Conservation (phyloP, 2,329 filamentous ascomycete species). For the Lithohypha guttulata region DNA sequence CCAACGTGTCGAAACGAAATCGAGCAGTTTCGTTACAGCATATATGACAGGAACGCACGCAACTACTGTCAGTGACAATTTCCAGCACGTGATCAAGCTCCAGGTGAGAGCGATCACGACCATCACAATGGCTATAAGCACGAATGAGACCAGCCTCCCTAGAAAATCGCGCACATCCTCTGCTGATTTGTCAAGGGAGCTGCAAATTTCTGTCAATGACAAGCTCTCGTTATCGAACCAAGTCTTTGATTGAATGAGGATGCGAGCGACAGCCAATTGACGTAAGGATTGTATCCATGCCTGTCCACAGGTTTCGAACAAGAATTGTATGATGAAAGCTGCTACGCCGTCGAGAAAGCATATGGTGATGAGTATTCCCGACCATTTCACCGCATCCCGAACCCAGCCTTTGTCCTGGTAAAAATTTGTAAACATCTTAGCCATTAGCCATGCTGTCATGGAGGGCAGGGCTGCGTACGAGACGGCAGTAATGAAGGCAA, state of each 20-base stretch:
- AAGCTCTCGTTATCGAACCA: constrained; percentile 70
- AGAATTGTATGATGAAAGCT: constrained; percentile 56
- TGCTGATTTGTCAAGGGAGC: constrained; percentile 66
- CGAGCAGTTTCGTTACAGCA: constrained; percentile 53
- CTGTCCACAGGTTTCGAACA: constrained; percentile 62
- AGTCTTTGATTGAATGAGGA: constrained; percentile 62
- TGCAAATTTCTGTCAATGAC: constrained; percentile 51
- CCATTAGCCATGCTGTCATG: constrained; percentile 64
- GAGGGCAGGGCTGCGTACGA: constrained; percentile 59
- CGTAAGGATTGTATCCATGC: constrained; percentile 67
- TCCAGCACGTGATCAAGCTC: constrained; percentile 67
- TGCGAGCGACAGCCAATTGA: constrained; percentile 52
- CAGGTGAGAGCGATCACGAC: constrained; percentile 58
- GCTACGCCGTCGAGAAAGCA: constrained; percentile 55
- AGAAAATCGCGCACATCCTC: constrained; percentile 82
- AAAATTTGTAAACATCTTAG: constrained; percentile 61
- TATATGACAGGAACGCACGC: constrained; percentile 58
- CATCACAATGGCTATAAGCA: constrained; percentile 58
- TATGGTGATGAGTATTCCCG: constrained; percentile 57
- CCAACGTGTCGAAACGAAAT: constrained; percentile 57
- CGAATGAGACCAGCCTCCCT: constrained; percentile 62
- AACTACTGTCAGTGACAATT: constrained; percentile 66
- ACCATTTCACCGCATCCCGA: constrained; percentile 51
- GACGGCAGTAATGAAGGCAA: constrained; percentile 52
- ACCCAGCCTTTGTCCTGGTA: constrained; percentile 44